phyloP scores from a whole-genome alignment of 2,329 filamentous ascomycete genomes.

The Fusarium coffeatum region DNA sequence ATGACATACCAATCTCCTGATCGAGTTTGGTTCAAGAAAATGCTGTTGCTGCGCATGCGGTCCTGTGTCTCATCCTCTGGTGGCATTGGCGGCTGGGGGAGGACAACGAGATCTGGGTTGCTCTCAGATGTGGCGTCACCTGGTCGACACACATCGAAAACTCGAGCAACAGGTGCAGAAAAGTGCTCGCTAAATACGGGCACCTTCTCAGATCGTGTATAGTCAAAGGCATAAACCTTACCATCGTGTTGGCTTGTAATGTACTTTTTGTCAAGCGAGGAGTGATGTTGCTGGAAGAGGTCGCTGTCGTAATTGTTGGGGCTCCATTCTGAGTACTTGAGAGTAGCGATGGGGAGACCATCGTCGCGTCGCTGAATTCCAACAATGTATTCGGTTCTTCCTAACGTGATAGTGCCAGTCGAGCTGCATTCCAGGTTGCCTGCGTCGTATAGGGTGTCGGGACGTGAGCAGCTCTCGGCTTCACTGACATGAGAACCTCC shows the following conservation, averaged over 20 bases:
- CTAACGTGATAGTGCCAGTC: constrained; percentile 82
- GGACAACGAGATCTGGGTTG: constrained; percentile 81
- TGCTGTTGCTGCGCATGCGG: constrained; percentile 69
- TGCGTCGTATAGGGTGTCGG: constrained; percentile 73
- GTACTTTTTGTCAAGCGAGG: constrained; percentile 87
- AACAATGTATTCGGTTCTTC: constrained; percentile 90
- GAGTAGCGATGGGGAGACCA: constrained; percentile 82
- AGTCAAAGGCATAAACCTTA: constrained; percentile 82
- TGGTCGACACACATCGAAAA: constrained; percentile 88
- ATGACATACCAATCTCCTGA: constrained; percentile 94
- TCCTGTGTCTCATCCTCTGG: constrained; percentile 61
- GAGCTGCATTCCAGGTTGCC: constrained; percentile 81
- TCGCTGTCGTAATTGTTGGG: constrained; percentile 93
- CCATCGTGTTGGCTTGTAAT: constrained; percentile 90
- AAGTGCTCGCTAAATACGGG: constrained; percentile 77
- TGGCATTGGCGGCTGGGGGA: constrained; percentile 84
- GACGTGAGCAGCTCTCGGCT: constrained; percentile 78
- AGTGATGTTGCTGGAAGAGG: constrained; percentile 82
- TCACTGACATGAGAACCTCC: constrained; percentile 74
- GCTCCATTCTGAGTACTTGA: constrained; percentile 94
- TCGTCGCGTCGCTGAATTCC: constrained; percentile 82
- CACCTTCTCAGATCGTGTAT: constrained; percentile 64
- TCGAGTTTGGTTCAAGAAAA: constrained; percentile 89
- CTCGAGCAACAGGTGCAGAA: constrained; percentile 81
- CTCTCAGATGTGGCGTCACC: constrained; percentile 69